Evolutionary conservation across 805 yeast genomes (phyloP).

Genomic region (Cyberlindnera petersonii): DNA sequence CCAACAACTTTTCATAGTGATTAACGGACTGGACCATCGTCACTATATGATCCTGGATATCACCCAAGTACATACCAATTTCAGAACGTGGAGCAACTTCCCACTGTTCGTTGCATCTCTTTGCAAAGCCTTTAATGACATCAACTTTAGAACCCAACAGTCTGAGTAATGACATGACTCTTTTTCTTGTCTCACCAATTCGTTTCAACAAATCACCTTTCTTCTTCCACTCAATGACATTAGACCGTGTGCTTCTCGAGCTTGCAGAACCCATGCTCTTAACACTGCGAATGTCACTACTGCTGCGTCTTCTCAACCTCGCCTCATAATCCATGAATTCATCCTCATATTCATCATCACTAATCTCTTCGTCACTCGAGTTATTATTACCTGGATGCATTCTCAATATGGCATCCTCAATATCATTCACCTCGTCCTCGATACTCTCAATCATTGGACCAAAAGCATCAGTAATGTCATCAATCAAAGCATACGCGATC

Average conservation of each 20-base stretch:
- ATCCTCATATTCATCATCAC: constrained; percentile 33
- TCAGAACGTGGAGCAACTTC: constrained; percentile 76
- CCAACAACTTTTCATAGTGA: constrained; percentile 90
- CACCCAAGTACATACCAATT: constrained; percentile 92
- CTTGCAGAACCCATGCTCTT: constrained; percentile 28
- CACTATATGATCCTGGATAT: constrained; percentile 95
- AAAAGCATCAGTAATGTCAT: constrained; percentile 95
- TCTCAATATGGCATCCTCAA: constrained; percentile 83
- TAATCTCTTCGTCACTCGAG: constrained; percentile 30
- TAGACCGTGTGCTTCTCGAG: constrained; percentile 33
- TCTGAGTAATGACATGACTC: constrained; percentile 87
- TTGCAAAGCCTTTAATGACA: constrained; percentile 93
- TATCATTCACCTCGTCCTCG: constrained; percentile 90
- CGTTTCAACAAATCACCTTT: constrained; percentile 94
- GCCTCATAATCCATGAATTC: constrained; percentile 31
- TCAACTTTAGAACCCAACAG: constrained; percentile 91
- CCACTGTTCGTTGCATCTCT: constrained; percentile 84
- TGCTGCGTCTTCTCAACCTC: constrained; percentile 6
- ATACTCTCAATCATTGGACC: constrained; percentile 95
- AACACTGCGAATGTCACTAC: constrained; percentile 18
- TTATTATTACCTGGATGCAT: constrained; percentile 66
- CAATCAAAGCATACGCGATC: constrained; percentile 95
- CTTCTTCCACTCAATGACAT: constrained; percentile 72
- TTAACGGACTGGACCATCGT: constrained; percentile 95
- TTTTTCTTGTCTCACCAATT: constrained; percentile 91